Evolutionary conservation across 768 basidiomycete species (phyloP), one percentile per base, ranked within the genome.

Genomic region (Lepiota venenata): DNA sequence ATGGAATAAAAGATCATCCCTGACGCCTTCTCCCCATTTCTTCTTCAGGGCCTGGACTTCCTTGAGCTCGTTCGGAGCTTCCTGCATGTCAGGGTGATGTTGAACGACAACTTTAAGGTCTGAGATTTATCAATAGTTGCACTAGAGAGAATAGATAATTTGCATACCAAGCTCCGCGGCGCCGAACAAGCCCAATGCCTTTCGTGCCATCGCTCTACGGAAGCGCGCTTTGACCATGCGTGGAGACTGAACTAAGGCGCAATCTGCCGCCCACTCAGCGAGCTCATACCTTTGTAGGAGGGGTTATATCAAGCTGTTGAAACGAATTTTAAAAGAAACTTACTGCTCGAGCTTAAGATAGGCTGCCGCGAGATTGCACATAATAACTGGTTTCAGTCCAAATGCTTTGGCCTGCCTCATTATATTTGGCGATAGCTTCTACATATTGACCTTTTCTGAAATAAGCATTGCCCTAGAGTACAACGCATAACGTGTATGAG

Each of bases 191-290:
- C 52, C 52, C 2, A 52, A 48, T 16, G 47, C 64, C 57, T 69
- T 73, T 39, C 74, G 63, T 9, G 73, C 73, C 44, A 74, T 47
- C 3, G 71, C 75, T 49, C 73, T 68, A 25, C 72, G 71, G 58
- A 66, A 75, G 14, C 73, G 69, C 35, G 73, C 71, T 51, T 76
- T 73, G 21, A 63, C 55, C 56, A 66, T 65, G 22, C 56, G 59
- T 2, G 74, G 73, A 37, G 73, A 69, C 41, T 64, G 60, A 29
- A 63, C 41, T 25, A 76, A 62, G 3, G 72, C 72, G n/a, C 60
- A 57, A 0, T 64, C 64, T 8, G 70, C 64, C n/a, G 69, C 70
- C 38, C 60, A 61, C 56, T 71, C 68, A 12, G 71, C 73, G 39
- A 69, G 57, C 14, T 65, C 64, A 43, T 64, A 73, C 20, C 74